These are phyloP conservation scores for Allium fistulosum DNA, from an alignment of 106 monocot genomes.

Conservation along the genomic window DNA sequence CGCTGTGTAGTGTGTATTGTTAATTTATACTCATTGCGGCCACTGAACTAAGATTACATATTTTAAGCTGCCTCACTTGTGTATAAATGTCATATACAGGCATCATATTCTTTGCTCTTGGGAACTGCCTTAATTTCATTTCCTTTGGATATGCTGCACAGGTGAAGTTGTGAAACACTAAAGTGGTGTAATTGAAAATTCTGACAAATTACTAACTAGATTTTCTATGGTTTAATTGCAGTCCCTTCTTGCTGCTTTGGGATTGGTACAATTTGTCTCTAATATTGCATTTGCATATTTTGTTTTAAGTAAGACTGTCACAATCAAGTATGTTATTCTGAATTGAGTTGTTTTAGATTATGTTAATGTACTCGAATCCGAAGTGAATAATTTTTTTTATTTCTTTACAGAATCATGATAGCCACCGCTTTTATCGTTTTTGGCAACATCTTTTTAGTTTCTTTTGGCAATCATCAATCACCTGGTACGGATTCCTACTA, in stretches of 20 bases:
- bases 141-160: conserved; percentile 99
- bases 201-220: conserved; percentile 5
- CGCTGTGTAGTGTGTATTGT: neutral
- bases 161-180: conserved; percentile 25
- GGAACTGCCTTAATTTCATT: conserved; percentile 92
- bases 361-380: neutral
- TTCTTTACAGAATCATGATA: conserved; percentile 66
- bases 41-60: neutral
- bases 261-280: conserved; percentile 92
- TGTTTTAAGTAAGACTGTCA: conserved; percentile 73
- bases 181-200: neutral
- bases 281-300: conserved; percentile 98
- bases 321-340: conserved; percentile 58
- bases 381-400: neutral
- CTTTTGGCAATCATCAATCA: conserved; percentile 97
- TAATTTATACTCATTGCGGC: neutral
- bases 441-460: conserved; percentile 91
- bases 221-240: conserved; percentile 29
- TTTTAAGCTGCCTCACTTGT: neutral
- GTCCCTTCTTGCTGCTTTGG: conserved; percentile 98
- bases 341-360: neutral
- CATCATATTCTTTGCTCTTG: conserved; percentile 71
- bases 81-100: conserved; percentile 31
- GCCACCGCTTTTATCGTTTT: conserved; percentile 90
- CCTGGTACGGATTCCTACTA: conserved; percentile 52